These are phyloP conservation scores for Colletotrichum paranaense DNA, from an alignment of 2,329 filamentous ascomycete genomes.

Conservation along the genomic window DNA sequence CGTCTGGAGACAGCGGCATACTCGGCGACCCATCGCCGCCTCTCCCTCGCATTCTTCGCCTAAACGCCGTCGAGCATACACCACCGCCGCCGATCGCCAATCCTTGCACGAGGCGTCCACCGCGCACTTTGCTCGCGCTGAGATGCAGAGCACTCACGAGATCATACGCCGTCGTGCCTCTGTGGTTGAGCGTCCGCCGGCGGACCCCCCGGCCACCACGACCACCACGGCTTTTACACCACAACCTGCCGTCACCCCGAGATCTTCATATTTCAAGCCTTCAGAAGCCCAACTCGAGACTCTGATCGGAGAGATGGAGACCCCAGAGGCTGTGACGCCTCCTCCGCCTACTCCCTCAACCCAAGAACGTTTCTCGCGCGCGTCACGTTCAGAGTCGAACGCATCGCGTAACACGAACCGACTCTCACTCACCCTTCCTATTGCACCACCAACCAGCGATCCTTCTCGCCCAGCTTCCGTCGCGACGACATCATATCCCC, in stretches of 20 bases:
- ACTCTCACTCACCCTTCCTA: slow-evolving; percentile 71
- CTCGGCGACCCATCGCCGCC: slow-evolving; percentile 49
- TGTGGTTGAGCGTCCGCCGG: slow-evolving; percentile 48
- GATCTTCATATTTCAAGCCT: slow-evolving; percentile 18
- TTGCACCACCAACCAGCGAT: slow-evolving; percentile 64
- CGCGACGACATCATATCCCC: slow-evolving; percentile 58
- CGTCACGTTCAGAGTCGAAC: slow-evolving; percentile 63
- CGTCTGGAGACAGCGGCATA: slow-evolving; percentile 51
- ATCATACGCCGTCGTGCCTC: slow-evolving; percentile 52
- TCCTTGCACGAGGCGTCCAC: slow-evolving; percentile 43
- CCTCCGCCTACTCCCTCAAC: slow-evolving; percentile 50
- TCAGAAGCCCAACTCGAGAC: slow-evolving; percentile 26
- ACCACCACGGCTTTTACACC: slow-evolving; percentile 34
- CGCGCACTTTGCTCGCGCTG: slow-evolving; percentile 38
- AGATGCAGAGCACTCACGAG: slow-evolving; percentile 46
- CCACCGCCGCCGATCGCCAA: slow-evolving; percentile 43
- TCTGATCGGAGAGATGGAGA: slow-evolving; percentile 23
- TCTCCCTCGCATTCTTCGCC: slow-evolving; percentile 49
- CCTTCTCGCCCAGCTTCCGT: slow-evolving; percentile 64
- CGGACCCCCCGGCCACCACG: slow-evolving; percentile 39
- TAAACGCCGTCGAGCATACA: slow-evolving; percentile 46
- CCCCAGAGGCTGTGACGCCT: slow-evolving; percentile 43
- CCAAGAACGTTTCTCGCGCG: slow-evolving; percentile 55
- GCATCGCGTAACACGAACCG: slow-evolving; percentile 67
- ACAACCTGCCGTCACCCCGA: slow-evolving; percentile 16